A percentile compares a stretch with the other conserved stretches of the same genome.
These are phyloP conservation scores for Rhodotorula sp. DNA, from an alignment of 1,284 basidiomycete species.

Conservation along the genomic window DNA sequence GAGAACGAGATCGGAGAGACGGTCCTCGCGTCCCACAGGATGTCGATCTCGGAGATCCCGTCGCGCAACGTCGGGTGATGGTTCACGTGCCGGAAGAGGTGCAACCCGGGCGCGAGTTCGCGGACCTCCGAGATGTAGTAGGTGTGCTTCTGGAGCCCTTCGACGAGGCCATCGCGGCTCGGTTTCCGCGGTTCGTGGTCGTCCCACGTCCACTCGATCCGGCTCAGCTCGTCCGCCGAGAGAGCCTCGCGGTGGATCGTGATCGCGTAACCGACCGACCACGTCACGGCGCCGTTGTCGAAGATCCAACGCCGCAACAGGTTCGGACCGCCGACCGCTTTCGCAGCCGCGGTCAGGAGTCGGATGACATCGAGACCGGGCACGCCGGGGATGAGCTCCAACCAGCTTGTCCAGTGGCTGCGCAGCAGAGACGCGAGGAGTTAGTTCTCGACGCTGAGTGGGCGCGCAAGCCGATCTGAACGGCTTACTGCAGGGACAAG, in stretches of 20 bases:
- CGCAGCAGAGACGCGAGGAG: background rate
- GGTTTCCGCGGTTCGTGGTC: slow-evolving; percentile 9
- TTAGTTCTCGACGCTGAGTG: background rate
- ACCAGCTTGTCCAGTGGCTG: slow-evolving; percentile 41
- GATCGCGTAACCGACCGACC: slow-evolving; percentile 26
- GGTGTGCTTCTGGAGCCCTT: slow-evolving; percentile 24
- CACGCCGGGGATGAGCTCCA: slow-evolving; percentile 26
- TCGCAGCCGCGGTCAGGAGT: slow-evolving; percentile 28
- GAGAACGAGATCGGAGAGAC: background rate
- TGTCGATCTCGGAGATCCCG: slow-evolving; percentile 12
- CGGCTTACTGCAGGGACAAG: slow-evolving; percentile 20
- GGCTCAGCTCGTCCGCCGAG: slow-evolving; percentile 7
- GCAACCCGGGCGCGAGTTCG: background rate
- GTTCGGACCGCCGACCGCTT: slow-evolving; percentile 38
- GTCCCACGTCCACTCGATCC: slow-evolving; percentile 29
- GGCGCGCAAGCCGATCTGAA: background rate
- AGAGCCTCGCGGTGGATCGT: slow-evolving; percentile 18
- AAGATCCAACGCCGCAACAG: slow-evolving; percentile 40
- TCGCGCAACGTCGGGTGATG: background rate
- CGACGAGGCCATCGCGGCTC: background rate
- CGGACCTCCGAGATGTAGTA: slow-evolving; percentile 30
- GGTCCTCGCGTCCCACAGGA: slow-evolving; percentile 18
- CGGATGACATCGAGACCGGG: slow-evolving; percentile 5
- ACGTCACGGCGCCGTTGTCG: slow-evolving; percentile 24
- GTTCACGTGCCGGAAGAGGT: slow-evolving; percentile 27